Percentiles rank a stretch among this genome's conserved stretches.
Conservation (phyloP, 768 basidiomycete genomes). For the Lactarius hatsudake region DNA sequence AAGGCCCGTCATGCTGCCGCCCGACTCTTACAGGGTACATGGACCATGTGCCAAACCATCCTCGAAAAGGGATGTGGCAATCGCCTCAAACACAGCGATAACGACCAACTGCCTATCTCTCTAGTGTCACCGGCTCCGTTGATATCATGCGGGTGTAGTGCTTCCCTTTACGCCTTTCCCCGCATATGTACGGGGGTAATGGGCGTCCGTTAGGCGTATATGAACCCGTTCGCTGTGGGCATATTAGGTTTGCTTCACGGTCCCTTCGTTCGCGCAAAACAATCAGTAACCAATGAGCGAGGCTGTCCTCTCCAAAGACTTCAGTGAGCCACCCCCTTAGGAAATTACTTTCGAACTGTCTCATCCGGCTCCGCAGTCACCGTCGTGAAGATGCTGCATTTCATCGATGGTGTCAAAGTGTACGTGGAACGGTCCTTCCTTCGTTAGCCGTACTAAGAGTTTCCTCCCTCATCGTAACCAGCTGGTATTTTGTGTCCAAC, state of each 20-base stretch:
- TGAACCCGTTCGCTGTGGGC: neutral
- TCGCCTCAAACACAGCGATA: neutral
- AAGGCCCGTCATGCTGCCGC: neutral
- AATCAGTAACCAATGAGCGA: neutral
- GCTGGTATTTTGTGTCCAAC: conserved; percentile 13
- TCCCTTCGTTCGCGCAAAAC: neutral
- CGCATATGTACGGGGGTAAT: neutral
- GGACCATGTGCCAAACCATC: neutral
- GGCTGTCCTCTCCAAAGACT: neutral
- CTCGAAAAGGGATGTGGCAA: neutral
- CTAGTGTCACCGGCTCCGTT: neutral
- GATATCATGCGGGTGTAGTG: neutral
- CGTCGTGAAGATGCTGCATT: conserved; percentile 17
- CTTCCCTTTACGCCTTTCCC: neutral
- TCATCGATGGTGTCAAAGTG: conserved; percentile 18
- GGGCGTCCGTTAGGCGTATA: neutral
- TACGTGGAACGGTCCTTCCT: neutral
- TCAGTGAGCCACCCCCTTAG: neutral
- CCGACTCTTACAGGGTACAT: neutral
- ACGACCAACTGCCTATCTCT: neutral
- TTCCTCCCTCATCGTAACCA: neutral
- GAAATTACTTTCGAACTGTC: too few relatives aligned
- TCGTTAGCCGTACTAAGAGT: neutral
- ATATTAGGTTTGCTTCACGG: neutral
- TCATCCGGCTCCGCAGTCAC: conserved; percentile 9